Percentiles rank a stretch among this genome's conserved stretches.
These are phyloP conservation scores for Fragaria iinumae DNA, from an alignment of 306 rosid genomes.

Conservation along the genomic window DNA sequence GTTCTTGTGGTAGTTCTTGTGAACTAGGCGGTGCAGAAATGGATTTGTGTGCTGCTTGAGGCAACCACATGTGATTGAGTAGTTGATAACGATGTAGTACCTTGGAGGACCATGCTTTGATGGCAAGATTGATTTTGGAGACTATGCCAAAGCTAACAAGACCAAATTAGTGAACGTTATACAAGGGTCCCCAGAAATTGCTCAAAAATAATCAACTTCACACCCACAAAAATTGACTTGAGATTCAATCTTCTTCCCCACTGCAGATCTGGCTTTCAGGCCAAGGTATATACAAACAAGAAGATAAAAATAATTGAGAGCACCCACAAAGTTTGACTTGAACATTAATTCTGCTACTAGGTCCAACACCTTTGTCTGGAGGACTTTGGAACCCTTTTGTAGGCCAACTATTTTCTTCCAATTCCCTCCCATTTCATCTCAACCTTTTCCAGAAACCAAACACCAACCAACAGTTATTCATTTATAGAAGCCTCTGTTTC, in stretches of 20 bases:
- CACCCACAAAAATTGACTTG: constrained; percentile 22
- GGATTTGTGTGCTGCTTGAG: background rate
- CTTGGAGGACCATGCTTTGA: background rate
- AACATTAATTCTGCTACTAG: constrained; percentile 6
- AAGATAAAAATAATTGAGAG: background rate
- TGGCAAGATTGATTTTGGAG: background rate
- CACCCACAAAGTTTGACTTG: constrained; percentile 20
- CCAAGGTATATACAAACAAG: background rate
- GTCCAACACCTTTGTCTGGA: constrained; percentile 9
- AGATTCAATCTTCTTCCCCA: background rate
- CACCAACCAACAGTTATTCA: constrained; percentile 27
- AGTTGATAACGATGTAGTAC: background rate
- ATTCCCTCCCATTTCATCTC: constrained; percentile 26
- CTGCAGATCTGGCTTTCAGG: background rate
- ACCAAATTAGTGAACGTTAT: constrained; percentile 1
- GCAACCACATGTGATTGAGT: constrained; percentile 1
- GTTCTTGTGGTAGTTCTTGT: background rate
- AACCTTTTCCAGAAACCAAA: constrained; percentile 40
- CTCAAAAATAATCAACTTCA: constrained; percentile 4
- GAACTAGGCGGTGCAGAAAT: background rate
- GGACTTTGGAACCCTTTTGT: constrained; percentile 15
- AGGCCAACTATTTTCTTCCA: constrained; percentile 30
- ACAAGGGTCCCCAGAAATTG: background rate
- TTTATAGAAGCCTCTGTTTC: constrained; percentile 16
- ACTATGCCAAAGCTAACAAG: background rate